Evolutionary conservation across 306 rosid genomes (phyloP), one percentile per base, ranked within the genome.

Genomic region (Sindora glabra): DNA sequence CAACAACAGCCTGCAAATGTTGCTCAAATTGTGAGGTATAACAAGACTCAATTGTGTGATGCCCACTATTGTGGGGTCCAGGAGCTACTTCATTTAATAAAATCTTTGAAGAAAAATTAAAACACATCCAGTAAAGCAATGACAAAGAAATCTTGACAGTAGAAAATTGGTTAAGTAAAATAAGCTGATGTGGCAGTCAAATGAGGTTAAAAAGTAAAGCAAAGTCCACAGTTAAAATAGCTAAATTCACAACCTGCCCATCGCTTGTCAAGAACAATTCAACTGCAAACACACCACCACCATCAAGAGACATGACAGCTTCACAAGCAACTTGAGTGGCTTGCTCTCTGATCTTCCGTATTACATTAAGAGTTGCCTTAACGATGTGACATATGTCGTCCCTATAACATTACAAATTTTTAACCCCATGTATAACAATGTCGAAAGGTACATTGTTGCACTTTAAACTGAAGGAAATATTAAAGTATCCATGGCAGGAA

Each of bases 31-130:
- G 99, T 16, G 99, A 92, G 56, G 95, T 85, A 51, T 83, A 80
- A 77, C 95, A 89, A 13, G 96, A 74, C 73, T 86, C 96, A 25
- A 92, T 92, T 21, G 96, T 91, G 65, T 91, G 95, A 75, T 91
- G 98, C 45, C 99, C 96, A n/a, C 96, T 92, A 67, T 89, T 92
- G 69, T 92, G 99, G 66, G 96, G 95, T 67, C 96, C 83, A 63
- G 90, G 95, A 5, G 95, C 99, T 26, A 92, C 96, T 84, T 92
- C 99, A 78, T 92, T 89, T 48, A 92, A 66, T 67, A 92, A 72
- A 81, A 92, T 89, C 95, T 92, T 85, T 56, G 56, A 48, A 70
- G 56, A 62, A 58, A 36, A 6, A 3, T 26, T 19, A 16, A 48
- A 9, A 34, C 18, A 42, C 59, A 6, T 60, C 44, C 73, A 58